These are phyloP conservation scores for Leccinum obscurum DNA, from an alignment of 768 basidiomycete genomes.

Conservation along the genomic window DNA sequence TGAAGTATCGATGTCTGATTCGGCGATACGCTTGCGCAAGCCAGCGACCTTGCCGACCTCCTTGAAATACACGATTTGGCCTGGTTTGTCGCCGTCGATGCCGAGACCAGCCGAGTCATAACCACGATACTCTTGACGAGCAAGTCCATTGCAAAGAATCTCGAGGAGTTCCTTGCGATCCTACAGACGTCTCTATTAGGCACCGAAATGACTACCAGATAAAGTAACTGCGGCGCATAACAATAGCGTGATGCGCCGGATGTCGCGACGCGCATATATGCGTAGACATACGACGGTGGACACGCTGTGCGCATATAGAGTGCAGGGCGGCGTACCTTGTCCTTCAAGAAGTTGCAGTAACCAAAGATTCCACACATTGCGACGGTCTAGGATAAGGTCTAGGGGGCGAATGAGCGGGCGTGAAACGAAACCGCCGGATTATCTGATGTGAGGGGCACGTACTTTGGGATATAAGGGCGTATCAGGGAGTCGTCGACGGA, in stretches of 20 bases:
- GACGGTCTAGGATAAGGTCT: slow-evolving; percentile 13
- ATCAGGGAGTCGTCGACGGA: slow-evolving; percentile 11
- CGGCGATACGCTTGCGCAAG: slow-evolving; percentile 85
- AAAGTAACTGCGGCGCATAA: slow-evolving; percentile 13
- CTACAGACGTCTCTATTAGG: slow-evolving; percentile 39
- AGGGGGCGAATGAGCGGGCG: neutral
- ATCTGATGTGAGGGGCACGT: neutral
- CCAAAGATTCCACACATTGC: slow-evolving; percentile 94
- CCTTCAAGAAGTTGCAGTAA: slow-evolving; percentile 92
- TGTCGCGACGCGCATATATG: slow-evolving; percentile 10
- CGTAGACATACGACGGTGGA: slow-evolving; percentile 1
- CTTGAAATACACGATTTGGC: slow-evolving; percentile 84
- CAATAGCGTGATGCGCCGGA: neutral
- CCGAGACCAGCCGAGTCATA: slow-evolving; percentile 94
- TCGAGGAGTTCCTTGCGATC: slow-evolving; percentile 90
- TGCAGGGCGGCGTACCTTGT: slow-evolving; percentile 65
- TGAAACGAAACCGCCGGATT: neutral
- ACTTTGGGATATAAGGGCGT: slow-evolving; percentile 5
- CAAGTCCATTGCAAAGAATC: slow-evolving; percentile 85
- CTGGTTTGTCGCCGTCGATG: slow-evolving; percentile 87
- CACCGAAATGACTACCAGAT: slow-evolving; percentile 19
- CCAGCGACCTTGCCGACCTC: slow-evolving; percentile 97
- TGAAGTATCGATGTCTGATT: slow-evolving; percentile 65
- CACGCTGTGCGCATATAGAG: slow-evolving; percentile 1
- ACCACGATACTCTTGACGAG: slow-evolving; percentile 96